Conservation (phyloP, 352 stramenopile genomes). For the Phytopythium vexans region DNA sequence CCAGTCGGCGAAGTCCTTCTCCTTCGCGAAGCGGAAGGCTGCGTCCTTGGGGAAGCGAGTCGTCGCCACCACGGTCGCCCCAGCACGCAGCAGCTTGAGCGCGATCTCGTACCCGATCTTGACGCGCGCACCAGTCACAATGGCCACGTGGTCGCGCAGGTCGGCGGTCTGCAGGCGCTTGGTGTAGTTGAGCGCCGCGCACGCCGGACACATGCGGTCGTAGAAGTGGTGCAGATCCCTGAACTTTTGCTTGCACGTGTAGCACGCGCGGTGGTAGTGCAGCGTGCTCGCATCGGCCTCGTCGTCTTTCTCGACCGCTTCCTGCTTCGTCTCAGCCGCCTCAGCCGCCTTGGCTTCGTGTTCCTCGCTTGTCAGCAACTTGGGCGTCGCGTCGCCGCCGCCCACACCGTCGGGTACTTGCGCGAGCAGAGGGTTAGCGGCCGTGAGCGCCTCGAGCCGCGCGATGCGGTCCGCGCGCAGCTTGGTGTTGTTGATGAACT, state of each 20-base stretch:
- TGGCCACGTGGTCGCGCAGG: constrained; percentile 70
- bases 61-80: constrained; percentile 87
- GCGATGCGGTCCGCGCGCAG: constrained; percentile 62
- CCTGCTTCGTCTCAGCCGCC: constrained; percentile 1
- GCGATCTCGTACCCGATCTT: constrained; percentile 96
- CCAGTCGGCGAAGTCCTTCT: constrained; percentile 82
- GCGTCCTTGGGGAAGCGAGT: constrained; percentile 94
- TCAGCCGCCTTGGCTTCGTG: background rate
- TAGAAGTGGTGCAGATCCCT: constrained; percentile 93
- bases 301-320: background rate
- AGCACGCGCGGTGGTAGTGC: constrained; percentile 91
- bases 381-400: constrained; percentile 12
- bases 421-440: constrained; percentile 51
- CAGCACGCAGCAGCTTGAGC: constrained; percentile 90
- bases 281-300: constrained; percentile 33
- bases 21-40: constrained; percentile 78
- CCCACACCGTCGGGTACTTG: constrained; percentile 61
- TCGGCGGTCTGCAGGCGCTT: constrained; percentile 90
- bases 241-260: constrained; percentile 93
- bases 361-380: constrained; percentile 3
- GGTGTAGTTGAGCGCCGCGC: constrained; percentile 90
- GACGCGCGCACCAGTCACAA: constrained; percentile 92
- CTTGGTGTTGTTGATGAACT: constrained; percentile 82
- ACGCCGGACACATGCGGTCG: constrained; percentile 92
- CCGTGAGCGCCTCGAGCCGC: constrained; percentile 47